Conservation (phyloP, 306 rosid species). For the Alnus rubra region DNA sequence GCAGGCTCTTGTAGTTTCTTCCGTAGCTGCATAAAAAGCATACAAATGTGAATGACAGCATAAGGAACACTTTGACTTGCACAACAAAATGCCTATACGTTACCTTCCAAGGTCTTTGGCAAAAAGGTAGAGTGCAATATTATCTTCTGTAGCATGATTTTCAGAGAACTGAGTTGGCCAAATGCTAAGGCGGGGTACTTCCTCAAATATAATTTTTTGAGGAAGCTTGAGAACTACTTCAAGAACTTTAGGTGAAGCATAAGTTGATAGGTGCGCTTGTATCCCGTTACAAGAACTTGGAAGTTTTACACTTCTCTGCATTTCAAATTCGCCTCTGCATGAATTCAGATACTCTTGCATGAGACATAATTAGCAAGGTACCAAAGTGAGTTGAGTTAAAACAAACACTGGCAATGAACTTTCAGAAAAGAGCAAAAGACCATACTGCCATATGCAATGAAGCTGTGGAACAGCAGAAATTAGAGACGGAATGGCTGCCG, state of each 20-base stretch:
- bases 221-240: constrained; percentile 33
- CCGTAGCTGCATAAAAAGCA: constrained; percentile 25
- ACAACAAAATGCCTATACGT: not conserved
- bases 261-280: constrained; percentile 45
- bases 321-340: constrained; percentile 46
- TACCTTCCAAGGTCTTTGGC: constrained; percentile 40
- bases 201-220: constrained; percentile 30
- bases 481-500: too few species aligned
- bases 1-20: constrained; percentile 26
- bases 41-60: not conserved
- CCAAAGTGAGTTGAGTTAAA: not conserved
- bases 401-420: constrained; percentile 4
- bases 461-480: constrained; percentile 11
- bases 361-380: constrained; percentile 4
- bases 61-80: too few species aligned
- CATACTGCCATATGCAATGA: constrained; percentile 39
- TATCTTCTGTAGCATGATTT: constrained; percentile 26
- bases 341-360: constrained; percentile 4
- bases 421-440: constrained; percentile 4
- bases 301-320: constrained; percentile 10
- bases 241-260: constrained; percentile 26
- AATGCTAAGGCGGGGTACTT: constrained; percentile 39
- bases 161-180: constrained; percentile 40
- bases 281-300: constrained; percentile 27
- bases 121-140: constrained; percentile 40